Evolutionary conservation across 371 early-diverging fungal species (phyloP).

Genomic region (Saksenaea oblongispora): DNA sequence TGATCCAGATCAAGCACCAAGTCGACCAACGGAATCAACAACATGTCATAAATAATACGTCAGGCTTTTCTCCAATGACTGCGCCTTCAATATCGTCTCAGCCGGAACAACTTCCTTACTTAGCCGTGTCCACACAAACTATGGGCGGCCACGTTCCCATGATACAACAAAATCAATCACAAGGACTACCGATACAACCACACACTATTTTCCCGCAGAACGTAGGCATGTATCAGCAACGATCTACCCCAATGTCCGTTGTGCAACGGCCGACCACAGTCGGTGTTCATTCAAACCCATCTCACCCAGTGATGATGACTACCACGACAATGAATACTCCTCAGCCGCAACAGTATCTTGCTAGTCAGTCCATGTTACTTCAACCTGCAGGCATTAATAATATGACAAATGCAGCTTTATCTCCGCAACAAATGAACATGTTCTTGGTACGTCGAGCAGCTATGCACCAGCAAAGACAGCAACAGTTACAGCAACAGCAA

Average conservation of each 20-base stretch:
- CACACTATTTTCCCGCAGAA: neutral
- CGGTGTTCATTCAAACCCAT: neutral
- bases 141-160: neutral
- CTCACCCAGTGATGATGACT: neutral
- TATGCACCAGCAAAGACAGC: conserved; percentile 24
- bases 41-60: neutral
- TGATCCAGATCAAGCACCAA: neutral
- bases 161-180: neutral
- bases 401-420: conserved; percentile 15
- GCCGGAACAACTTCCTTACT: too few relatives aligned
- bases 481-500: conserved; percentile 17
- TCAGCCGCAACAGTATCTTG: neutral
- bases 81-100: too few relatives aligned
- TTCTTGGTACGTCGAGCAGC: conserved; percentile 30
- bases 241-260: neutral
- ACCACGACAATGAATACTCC: neutral
- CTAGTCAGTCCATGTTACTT: neutral
- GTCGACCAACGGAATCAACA: neutral
- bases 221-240: neutral
- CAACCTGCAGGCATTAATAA: conserved; percentile 5
- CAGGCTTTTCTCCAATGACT: neutral
- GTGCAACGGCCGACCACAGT: neutral
- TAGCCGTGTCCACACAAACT: neutral
- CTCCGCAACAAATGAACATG: conserved; percentile 38
- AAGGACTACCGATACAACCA: neutral